phyloP scores from a whole-genome alignment of 495 filamentous ascomycete species.

The Parathielavia appendiculata region DNA sequence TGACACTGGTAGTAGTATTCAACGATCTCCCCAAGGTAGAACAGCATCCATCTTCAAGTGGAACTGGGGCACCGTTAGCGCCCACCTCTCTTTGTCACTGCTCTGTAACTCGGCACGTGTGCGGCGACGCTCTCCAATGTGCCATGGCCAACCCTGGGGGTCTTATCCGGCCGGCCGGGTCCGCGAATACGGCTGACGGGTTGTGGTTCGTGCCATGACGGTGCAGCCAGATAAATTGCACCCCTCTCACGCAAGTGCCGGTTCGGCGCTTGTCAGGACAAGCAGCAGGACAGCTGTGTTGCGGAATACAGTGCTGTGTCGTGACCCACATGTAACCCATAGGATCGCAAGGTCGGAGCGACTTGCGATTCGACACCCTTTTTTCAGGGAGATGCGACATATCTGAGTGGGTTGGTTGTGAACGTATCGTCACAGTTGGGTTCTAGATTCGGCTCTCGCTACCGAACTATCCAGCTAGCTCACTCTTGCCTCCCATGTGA shows the following conservation, averaged over 20 bases:
- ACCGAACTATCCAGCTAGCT: neutral
- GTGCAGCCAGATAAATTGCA: neutral
- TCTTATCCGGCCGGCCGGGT: slow-evolving; percentile 5
- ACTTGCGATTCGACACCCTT: too few relatives aligned
- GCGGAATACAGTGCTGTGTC: too few relatives aligned
- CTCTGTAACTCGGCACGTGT: neutral
- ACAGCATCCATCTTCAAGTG: neutral
- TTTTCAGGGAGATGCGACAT: too few relatives aligned
- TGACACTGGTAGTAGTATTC: too few relatives aligned
- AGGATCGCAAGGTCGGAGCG: too few relatives aligned
- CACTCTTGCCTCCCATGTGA: neutral
- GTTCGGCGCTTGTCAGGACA: slow-evolving; percentile 10
- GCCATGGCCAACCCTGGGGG: neutral
- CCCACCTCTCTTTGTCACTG: neutral
- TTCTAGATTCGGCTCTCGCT: slow-evolving; percentile 10
- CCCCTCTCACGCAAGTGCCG: neutral
- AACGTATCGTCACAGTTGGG: too few relatives aligned
- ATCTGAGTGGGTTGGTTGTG: too few relatives aligned
- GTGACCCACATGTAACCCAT: too few relatives aligned
- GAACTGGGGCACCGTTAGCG: neutral
- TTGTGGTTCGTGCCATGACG: neutral
- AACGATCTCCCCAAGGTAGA: too few relatives aligned
- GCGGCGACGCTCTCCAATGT: neutral
- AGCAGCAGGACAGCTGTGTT: too few relatives aligned
- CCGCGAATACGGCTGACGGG: neutral